Evolutionary conservation across 768 basidiomycete species (phyloP).

Genomic region (Boletus bicolor): DNA sequence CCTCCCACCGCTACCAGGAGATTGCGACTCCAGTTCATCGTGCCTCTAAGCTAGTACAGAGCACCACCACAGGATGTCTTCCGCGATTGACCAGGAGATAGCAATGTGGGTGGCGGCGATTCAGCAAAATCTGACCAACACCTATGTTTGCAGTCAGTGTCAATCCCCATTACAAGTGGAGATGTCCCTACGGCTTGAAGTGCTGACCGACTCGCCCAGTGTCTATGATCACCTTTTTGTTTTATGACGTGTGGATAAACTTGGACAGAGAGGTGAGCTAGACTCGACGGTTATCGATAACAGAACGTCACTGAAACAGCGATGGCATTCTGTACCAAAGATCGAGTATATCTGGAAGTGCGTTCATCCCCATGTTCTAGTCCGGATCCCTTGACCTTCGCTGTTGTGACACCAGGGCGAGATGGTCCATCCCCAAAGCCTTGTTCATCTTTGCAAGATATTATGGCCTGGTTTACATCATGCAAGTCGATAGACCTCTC

Average conservation of each 20-base stretch:
- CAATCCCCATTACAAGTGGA: neutral
- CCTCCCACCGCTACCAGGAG: neutral
- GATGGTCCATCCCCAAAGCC: neutral
- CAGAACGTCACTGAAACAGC: neutral
- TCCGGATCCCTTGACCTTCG: neutral
- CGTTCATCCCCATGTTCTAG: neutral
- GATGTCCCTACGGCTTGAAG: too few relatives aligned
- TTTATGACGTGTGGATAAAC: slow-evolving; percentile 5
- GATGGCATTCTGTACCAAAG: neutral
- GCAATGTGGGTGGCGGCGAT: neutral
- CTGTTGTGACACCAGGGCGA: neutral
- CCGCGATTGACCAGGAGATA: neutral
- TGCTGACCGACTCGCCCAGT: neutral
- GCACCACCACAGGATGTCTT: neutral
- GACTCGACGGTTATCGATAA: neutral
- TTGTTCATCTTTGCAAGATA: slow-evolving; percentile 8
- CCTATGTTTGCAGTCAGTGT: neutral
- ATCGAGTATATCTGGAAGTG: slow-evolving; percentile 5
- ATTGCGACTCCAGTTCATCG: neutral
- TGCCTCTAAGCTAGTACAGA: neutral
- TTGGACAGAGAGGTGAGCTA: slow-evolving; percentile 5
- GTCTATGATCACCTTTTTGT: neutral
- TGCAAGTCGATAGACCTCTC: neutral
- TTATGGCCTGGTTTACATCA: neutral
- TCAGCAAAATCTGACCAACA: neutral